These are phyloP conservation scores for Reticulascus tulasneorum DNA, from an alignment of 2,329 filamentous ascomycete genomes.

Conservation along the genomic window DNA sequence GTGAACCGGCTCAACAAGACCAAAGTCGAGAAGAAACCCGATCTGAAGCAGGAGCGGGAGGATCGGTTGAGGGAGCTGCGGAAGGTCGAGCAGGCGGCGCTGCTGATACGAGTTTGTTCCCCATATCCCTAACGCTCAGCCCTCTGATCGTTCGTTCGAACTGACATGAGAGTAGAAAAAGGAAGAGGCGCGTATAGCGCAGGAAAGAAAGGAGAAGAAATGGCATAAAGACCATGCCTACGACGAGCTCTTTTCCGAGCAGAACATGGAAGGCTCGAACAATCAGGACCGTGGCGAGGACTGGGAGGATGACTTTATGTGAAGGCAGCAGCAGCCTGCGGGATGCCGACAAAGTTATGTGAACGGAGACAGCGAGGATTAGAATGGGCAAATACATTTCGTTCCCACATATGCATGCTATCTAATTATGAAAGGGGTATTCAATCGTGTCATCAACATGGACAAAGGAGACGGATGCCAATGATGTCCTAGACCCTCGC, in stretches of 20 bases:
- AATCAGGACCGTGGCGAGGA: constrained; percentile 79
- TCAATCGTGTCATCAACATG: constrained; percentile 1
- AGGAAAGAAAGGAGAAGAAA: constrained; percentile 84
- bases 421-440: constrained; percentile 9
- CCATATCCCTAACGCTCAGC: background rate
- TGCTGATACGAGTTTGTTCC: constrained; percentile 55
- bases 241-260: constrained; percentile 83
- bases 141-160: background rate
- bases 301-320: constrained; percentile 94
- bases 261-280: constrained; percentile 70
- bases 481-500: background rate
- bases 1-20: constrained; percentile 99
- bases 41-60: constrained; percentile 78
- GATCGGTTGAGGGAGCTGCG: constrained; percentile 68
- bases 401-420: constrained; percentile 5
- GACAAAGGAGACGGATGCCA: too few relatives aligned
- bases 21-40: constrained; percentile 80
- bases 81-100: constrained; percentile 62
- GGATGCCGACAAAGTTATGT: too few relatives aligned
- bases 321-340: too few relatives aligned
- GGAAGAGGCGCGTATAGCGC: constrained; percentile 67
- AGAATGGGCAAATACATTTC: background rate
- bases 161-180: constrained; percentile 53
- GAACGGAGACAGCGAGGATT: background rate
- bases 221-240: constrained; percentile 98